phyloP scores from a whole-genome alignment of 352 stramenopile species.

The Phytophthora pistaciae region DNA sequence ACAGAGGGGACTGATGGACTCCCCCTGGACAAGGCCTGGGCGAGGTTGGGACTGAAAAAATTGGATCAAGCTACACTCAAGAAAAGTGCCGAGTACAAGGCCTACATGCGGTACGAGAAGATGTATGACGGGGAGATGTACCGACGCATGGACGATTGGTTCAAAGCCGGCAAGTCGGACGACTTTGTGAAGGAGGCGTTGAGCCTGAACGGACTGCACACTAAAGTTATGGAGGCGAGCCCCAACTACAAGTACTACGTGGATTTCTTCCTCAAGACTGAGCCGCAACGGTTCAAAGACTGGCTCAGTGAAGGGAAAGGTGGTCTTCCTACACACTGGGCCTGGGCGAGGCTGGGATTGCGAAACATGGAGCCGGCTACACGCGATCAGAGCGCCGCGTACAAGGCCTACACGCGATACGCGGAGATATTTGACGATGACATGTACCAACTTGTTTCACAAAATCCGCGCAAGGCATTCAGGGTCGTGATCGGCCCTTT shows the following conservation, averaged over 20 bases:
- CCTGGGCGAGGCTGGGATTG: not conserved
- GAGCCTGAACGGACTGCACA: not conserved
- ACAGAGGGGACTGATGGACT: too few species aligned
- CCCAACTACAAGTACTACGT: not conserved
- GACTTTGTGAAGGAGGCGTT: not conserved
- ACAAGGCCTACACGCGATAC: not conserved
- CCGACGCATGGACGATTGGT: too few species aligned
- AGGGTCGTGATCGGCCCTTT: not conserved
- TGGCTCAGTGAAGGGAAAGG: not conserved
- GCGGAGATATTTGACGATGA: not conserved
- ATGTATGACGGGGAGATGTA: too few species aligned
- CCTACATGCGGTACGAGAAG: too few species aligned
- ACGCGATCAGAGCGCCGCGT: not conserved
- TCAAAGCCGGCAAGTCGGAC: too few species aligned
- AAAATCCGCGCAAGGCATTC: not conserved
- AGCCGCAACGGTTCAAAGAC: not conserved
- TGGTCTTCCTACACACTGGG: not conserved
- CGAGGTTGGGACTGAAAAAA: too few species aligned
- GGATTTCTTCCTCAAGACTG: not conserved
- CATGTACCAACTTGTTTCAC: not conserved
- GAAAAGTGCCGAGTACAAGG: too few species aligned
- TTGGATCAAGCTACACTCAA: too few species aligned
- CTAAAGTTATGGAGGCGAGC: not conserved
- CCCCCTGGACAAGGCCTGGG: too few species aligned
- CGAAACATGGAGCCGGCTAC: not conserved